Conservation (phyloP, 306 rosid genomes). For the Malus orientalis region DNA sequence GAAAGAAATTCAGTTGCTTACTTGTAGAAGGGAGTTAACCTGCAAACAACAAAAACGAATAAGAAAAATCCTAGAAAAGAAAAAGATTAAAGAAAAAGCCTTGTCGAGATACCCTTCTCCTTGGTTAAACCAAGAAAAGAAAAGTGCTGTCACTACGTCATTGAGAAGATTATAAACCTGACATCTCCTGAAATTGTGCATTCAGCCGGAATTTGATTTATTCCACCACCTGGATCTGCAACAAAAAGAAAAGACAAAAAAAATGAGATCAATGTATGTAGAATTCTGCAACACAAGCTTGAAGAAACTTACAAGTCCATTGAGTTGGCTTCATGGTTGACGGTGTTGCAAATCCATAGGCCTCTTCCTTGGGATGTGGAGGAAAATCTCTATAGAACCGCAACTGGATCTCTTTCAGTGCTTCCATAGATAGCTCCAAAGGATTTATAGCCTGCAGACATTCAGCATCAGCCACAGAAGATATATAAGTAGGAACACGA, state of each 20-base stretch:
- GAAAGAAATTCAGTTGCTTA: slow-evolving; percentile 38
- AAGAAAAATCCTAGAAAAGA: background rate
- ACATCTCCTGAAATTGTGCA: slow-evolving; percentile 94
- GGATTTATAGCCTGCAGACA: slow-evolving; percentile 76
- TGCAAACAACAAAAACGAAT: slow-evolving; percentile 27
- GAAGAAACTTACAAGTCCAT: slow-evolving; percentile 72
- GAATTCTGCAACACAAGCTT: background rate
- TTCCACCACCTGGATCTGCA: slow-evolving; percentile 95
- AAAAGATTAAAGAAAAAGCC: slow-evolving; percentile 1
- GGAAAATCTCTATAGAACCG: slow-evolving; percentile 82
- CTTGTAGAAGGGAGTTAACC: slow-evolving; percentile 95
- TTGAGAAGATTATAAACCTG: slow-evolving; percentile 44
- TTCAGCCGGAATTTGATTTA: slow-evolving; percentile 89
- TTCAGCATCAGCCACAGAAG: slow-evolving; percentile 11
- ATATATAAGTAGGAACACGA: slow-evolving; percentile 6
- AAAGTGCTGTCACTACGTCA: background rate
- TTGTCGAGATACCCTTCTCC: background rate
- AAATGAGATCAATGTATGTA: background rate
- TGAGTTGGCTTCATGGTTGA: slow-evolving; percentile 99
- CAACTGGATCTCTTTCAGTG: slow-evolving; percentile 70
- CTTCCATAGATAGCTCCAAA: slow-evolving; percentile 85
- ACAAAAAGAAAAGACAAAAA: background rate
- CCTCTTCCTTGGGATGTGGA: slow-evolving; percentile 80
- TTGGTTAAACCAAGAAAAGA: background rate
- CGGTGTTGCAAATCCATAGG: slow-evolving; percentile 81